Conservation (phyloP, 371 early-diverging fungal species). For the Mycotypha africana region DNA sequence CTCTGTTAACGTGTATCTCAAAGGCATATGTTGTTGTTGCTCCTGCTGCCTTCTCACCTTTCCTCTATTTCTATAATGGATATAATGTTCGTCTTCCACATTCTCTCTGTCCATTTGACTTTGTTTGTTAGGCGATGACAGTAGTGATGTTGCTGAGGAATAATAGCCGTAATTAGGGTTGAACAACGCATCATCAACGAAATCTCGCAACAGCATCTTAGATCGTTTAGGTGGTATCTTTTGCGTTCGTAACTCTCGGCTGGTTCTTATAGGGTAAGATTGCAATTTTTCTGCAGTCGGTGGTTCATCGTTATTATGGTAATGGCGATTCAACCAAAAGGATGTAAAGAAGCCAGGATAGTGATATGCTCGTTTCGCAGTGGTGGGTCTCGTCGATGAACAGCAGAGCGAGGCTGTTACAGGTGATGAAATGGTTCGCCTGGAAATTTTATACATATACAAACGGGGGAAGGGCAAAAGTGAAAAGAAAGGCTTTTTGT, state of each 20-base stretch:
- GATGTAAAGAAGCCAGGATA: neutral
- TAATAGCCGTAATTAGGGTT: slow-evolving; percentile 96
- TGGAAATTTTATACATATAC: no score
- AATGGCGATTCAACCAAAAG: neutral
- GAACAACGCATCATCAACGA: slow-evolving; percentile 94
- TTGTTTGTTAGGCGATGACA: no score
- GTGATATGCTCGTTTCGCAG: no score
- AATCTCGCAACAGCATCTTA: slow-evolving; percentile 82
- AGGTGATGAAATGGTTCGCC: no score
- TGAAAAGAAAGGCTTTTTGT: no score
- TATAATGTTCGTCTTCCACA: no score
- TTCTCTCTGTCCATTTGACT: no score
- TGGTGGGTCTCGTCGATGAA: no score
- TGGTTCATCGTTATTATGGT: neutral
- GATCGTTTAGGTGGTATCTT: slow-evolving; percentile 48
- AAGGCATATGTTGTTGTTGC: slow-evolving; percentile 82
- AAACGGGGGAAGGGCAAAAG: no score
- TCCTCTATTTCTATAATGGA: no score
- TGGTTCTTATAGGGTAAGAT: neutral
- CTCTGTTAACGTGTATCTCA: slow-evolving; percentile 95
- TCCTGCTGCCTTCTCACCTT: slow-evolving; percentile 53
- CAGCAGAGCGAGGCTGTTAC: no score
- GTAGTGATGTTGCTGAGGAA: no score
- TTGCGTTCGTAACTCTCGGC: neutral
- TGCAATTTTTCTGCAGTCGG: neutral